Evolutionary conservation across 208 protist genomes (phyloP), one percentile per base, ranked within the genome.

Genomic region (Acanthamoeba royreba): DNA sequence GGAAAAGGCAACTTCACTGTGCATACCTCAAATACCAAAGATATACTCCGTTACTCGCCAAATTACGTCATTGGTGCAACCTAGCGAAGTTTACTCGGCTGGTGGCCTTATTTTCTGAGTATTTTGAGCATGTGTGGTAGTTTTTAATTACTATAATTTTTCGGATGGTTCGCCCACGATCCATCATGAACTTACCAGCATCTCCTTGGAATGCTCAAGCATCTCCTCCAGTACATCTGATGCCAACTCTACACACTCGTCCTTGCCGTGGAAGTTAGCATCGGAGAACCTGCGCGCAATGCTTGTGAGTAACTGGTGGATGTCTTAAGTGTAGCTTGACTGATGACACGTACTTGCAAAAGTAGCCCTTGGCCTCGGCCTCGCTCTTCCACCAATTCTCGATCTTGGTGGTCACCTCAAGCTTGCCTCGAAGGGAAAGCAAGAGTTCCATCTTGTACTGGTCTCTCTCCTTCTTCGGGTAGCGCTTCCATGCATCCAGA

Each of bases 331-430:
- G 61, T 42, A 0, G n/a, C 61, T 4, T 35, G 31, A 9, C 33
- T 28, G 55, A 66, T 66, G 55, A 22, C 1, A 35, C 66, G 35
- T 15, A 83, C 72, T 45, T 25, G n/a, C 17, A 28, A 25, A 89
- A 89, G 81, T 69, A 46, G 81, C 9, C 38, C 22, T 66, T 13
- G 17, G 55, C 53, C 47, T 89, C 49, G 38, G 81, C 81, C 28
- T 89, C 31, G 49, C 53, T 66, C 49, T 89, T 89, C 81, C 81
- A 89, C 81, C 81, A 89, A 46, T 89, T 89, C 53, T 89, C 81
- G 33, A 89, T 69, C 81, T 89, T 66, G 53, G 81, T 89, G 33
- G 53, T 89, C 31, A 46, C 25, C 38, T 89, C 53, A 8, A 89
- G 49, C 31, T 58, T 58, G 35, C 81, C 81, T 22, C 81, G 81